phyloP scores from a whole-genome alignment of 345 rosid genomes.

The Hibiscus mutabilis region DNA sequence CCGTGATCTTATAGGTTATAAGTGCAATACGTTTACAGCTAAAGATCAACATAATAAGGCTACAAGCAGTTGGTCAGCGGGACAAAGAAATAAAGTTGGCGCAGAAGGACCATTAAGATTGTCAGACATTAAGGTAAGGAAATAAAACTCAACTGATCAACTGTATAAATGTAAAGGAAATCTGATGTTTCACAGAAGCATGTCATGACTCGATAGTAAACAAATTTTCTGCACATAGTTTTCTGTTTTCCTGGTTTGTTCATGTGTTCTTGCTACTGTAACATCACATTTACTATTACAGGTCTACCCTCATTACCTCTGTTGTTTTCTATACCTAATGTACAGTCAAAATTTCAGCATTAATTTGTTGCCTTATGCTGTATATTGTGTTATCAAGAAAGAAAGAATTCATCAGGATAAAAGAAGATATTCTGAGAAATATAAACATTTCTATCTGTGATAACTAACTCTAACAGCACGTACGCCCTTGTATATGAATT shows the following conservation, averaged over 20 bases:
- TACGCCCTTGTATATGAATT: neutral
- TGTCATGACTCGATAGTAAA: neutral
- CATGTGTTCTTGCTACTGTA: neutral
- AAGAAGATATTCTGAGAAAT: too few species aligned
- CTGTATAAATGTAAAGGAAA: neutral
- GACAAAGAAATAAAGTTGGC: slow-evolving; percentile 5
- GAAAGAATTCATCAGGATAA: too few species aligned
- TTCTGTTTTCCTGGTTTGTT: neutral
- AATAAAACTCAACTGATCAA: neutral
- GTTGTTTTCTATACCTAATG: neutral
- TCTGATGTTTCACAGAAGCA: neutral
- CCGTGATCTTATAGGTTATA: neutral
- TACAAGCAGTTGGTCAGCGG: neutral
- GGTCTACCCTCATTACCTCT: neutral
- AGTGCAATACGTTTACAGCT: neutral
- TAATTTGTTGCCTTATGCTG: too few species aligned
- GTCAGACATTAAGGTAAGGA: slow-evolving; percentile 5
- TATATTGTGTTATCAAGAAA: too few species aligned
- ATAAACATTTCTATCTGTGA: too few species aligned
- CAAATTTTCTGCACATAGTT: neutral
- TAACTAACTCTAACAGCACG: too few species aligned
- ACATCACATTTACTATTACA: neutral
- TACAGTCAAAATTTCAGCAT: neutral
- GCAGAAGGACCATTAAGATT: slow-evolving; percentile 4
- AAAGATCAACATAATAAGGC: neutral